phyloP scores from a whole-genome alignment of 2,329 filamentous ascomycete species.

The Calonectria leucothoes region DNA sequence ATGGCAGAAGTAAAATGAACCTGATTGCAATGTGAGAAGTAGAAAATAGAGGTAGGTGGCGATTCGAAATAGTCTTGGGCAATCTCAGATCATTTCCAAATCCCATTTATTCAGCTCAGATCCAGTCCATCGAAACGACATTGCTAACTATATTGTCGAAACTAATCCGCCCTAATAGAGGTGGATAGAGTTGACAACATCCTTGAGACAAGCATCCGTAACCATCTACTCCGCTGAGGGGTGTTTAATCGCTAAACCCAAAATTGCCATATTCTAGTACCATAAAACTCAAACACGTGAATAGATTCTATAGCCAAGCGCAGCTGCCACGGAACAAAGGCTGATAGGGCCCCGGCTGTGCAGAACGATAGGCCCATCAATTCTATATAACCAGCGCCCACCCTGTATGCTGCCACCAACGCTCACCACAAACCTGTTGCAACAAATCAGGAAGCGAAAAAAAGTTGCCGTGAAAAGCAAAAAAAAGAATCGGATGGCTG shows the following conservation, averaged over 20 bases:
- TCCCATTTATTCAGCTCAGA: neutral
- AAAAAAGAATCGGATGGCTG: constrained; percentile 32
- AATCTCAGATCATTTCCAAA: neutral
- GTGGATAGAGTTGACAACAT: neutral
- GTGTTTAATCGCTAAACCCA: neutral
- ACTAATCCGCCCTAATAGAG: neutral
- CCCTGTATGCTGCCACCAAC: neutral
- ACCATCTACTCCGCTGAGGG: neutral
- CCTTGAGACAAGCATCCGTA: neutral
- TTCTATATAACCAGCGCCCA: neutral
- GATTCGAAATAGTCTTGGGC: neutral
- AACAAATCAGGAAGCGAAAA: neutral
- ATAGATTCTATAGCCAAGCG: neutral
- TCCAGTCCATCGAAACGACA: neutral
- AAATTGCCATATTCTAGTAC: neutral
- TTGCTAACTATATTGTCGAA: neutral
- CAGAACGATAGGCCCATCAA: too few species aligned
- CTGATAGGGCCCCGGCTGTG: too few species aligned
- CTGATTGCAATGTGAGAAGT: too few species aligned
- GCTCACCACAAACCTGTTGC: too few species aligned
- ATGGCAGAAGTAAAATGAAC: neutral
- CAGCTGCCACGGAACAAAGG: neutral
- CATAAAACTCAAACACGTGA: neutral
- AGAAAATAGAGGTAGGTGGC: neutral
- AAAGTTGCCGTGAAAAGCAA: neutral